Percentiles rank a stretch among this genome's conserved stretches.
Conservation (phyloP, 2,329 filamentous ascomycete species). For the Cladosporium sp. region DNA sequence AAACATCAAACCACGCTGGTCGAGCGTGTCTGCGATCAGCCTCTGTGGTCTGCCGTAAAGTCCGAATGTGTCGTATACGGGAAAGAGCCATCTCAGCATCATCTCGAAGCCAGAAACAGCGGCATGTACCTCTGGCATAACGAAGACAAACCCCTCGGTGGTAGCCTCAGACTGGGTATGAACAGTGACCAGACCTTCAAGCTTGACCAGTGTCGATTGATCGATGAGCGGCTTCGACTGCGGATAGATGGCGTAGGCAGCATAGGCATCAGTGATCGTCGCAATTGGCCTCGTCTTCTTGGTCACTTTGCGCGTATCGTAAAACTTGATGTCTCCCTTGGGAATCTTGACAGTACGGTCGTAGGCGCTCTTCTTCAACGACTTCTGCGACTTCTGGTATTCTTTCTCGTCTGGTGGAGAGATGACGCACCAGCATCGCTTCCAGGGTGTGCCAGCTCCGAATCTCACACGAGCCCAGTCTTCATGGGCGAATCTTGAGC, state of each 20-base stretch:
- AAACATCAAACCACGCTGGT: constrained; percentile 92
- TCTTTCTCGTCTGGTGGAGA: constrained; percentile 92
- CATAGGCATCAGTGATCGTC: constrained; percentile 84
- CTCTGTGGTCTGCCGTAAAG: constrained; percentile 86
- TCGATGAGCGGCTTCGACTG: constrained; percentile 92
- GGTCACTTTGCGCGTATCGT: constrained; percentile 82
- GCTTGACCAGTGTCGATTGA: constrained; percentile 87
- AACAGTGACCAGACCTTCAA: constrained; percentile 86
- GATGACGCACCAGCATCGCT: constrained; percentile 94
- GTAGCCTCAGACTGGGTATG: constrained; percentile 73
- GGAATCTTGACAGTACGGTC: constrained; percentile 64
- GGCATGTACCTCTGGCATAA: constrained; percentile 94
- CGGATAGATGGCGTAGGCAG: constrained; percentile 92
- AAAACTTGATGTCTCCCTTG: constrained; percentile 92
- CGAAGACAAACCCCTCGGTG: constrained; percentile 91
- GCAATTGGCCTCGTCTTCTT: constrained; percentile 91
- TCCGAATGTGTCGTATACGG: constrained; percentile 86
- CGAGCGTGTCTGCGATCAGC: constrained; percentile 80
- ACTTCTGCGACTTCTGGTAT: constrained; percentile 76
- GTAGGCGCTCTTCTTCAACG: constrained; percentile 78
- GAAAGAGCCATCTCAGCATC: constrained; percentile 88
- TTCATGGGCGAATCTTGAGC: constrained; percentile 70
- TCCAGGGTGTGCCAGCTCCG: constrained; percentile 92
- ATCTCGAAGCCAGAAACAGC: constrained; percentile 93
- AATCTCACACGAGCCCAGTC: constrained; percentile 96